These are phyloP conservation scores for Phyllosticta citribraziliensis DNA, from an alignment of 2,329 filamentous ascomycete genomes.

Conservation along the genomic window DNA sequence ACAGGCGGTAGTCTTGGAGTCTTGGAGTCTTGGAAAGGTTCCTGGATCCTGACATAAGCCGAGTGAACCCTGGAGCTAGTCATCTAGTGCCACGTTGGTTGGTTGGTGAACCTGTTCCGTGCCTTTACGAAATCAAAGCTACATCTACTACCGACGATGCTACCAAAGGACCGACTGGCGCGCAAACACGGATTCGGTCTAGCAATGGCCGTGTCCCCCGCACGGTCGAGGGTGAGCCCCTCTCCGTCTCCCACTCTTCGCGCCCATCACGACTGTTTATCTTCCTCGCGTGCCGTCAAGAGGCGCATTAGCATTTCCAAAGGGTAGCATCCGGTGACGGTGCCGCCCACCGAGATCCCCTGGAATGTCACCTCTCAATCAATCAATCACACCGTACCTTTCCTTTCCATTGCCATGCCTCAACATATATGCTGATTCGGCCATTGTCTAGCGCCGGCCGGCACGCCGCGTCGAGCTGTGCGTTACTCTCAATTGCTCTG, in stretches of 20 bases:
- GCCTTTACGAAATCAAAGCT: too few relatives aligned
- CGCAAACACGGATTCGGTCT: background rate
- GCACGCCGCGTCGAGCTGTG: background rate
- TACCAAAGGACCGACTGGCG: too few relatives aligned
- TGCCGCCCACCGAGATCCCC: background rate
- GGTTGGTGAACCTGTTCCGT: too few relatives aligned
- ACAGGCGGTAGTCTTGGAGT: background rate
- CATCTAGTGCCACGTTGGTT: background rate
- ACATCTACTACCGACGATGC: too few relatives aligned
- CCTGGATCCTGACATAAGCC: background rate
- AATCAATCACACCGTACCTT: background rate
- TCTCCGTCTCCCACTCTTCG: background rate
- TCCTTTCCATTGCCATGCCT: background rate
- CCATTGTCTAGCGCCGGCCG: background rate
- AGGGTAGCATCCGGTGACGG: background rate
- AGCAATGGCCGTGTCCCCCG: background rate
- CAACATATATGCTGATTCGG: background rate
- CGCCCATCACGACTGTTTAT: background rate
- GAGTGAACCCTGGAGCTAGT: background rate
- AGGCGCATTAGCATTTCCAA: background rate
- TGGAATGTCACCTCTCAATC: background rate
- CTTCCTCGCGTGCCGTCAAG: background rate
- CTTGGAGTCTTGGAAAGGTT: background rate
- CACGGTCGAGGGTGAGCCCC: background rate
- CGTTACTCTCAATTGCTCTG: background rate